A percentile compares a stretch with the other conserved stretches of the same genome.
phyloP scores from a whole-genome alignment of 2,329 filamentous ascomycete species.

The Pseudopithomyces maydicus region DNA sequence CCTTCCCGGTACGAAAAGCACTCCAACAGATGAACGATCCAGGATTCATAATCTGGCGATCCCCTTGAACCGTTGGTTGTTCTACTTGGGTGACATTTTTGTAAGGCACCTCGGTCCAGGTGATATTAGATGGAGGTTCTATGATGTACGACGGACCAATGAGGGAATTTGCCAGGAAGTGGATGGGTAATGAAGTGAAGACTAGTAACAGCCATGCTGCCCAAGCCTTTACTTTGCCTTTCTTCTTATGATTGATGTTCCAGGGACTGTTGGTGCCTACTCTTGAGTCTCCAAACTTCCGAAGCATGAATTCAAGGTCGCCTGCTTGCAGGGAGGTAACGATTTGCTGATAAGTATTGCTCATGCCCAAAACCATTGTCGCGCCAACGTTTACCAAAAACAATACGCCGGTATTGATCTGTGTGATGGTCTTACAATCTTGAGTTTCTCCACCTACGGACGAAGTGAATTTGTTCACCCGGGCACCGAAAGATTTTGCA shows the following conservation, averaged over 20 bases:
- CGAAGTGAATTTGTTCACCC: constrained; percentile 26
- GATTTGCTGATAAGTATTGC: constrained; percentile 41
- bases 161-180: constrained; percentile 38
- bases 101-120: constrained; percentile 14
- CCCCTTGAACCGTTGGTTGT: too few relatives aligned
- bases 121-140: constrained; percentile 14
- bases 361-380: constrained; percentile 39
- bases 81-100: too few relatives aligned
- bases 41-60: too few relatives aligned
- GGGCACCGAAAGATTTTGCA: constrained; percentile 14
- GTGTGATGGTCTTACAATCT: constrained; percentile 24
- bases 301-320: constrained; percentile 30
- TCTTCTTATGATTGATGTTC: constrained; percentile 34
- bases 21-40: constrained; percentile 30
- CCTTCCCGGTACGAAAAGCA: constrained; percentile 26
- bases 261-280: constrained; percentile 41
- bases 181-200: constrained; percentile 28
- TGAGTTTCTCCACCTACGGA: constrained; percentile 25
- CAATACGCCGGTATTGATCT: constrained; percentile 27
- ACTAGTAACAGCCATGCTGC: constrained; percentile 34
- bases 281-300: constrained; percentile 35
- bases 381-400: constrained; percentile 36
- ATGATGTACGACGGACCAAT: constrained; percentile 30
- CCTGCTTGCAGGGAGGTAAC: constrained; percentile 30
- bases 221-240: constrained; percentile 29